Percentiles rank a stretch among this genome's conserved stretches.
Evolutionary conservation across 1,284 basidiomycete species (phyloP).

Genomic region (Veloporphyrellus conicus): DNA sequence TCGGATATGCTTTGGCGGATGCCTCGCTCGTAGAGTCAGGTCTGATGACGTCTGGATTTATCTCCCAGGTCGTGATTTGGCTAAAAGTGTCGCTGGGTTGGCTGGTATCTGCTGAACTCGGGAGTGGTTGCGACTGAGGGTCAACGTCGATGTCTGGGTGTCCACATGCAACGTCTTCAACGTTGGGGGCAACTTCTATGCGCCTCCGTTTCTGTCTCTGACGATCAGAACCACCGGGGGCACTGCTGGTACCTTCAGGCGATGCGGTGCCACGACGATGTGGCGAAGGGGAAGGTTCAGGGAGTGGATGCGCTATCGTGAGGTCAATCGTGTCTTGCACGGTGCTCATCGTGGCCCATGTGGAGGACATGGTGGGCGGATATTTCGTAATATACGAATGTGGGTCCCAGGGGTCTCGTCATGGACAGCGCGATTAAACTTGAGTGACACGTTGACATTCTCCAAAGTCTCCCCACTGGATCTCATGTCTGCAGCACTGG

Average conservation of each 20-base stretch:
- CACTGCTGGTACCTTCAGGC: background rate
- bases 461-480: too few species aligned
- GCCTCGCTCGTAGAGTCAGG: background rate
- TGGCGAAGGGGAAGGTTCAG: too few species aligned
- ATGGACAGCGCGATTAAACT: background rate
- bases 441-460: slow-evolving; percentile 18
- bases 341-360: slow-evolving; percentile 20
- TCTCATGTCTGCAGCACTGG: slow-evolving; percentile 2
- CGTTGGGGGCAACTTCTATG: too few species aligned
- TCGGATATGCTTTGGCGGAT: background rate
- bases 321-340: slow-evolving; percentile 4
- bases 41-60: slow-evolving; percentile 9
- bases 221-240: background rate
- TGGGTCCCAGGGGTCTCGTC: slow-evolving; percentile 15
- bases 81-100: background rate
- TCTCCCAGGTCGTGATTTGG: slow-evolving; percentile 23
- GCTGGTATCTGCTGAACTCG: background rate
- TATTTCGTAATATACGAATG: slow-evolving; percentile 20
- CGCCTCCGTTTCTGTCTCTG: slow-evolving; percentile 23
- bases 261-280: slow-evolving; percentile 5
- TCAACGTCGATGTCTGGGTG: too few species aligned
- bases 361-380: slow-evolving; percentile 1
- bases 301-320: too few species aligned
- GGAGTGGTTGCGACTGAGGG: background rate
- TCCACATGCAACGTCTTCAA: too few species aligned